Conservation (phyloP, 805 yeast species). For the Metschnikowia noctiluminum region DNA sequence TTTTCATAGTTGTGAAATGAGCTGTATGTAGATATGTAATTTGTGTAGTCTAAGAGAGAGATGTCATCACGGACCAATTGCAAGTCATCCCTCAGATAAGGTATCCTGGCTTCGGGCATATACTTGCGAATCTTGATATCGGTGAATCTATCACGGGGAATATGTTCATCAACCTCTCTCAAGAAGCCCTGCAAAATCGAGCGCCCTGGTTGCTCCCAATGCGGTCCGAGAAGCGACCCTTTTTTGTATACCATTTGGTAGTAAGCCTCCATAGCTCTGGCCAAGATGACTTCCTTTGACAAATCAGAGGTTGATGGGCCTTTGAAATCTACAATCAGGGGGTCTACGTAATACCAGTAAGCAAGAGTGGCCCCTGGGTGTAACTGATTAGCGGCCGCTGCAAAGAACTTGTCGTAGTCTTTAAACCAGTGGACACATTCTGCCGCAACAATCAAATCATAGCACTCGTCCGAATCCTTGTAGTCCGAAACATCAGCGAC, state of each 20-base stretch:
- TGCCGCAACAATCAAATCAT: constrained; percentile 19
- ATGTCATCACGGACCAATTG: constrained; percentile 29
- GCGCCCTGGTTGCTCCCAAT: constrained; percentile 89
- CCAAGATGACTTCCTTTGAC: constrained; percentile 15
- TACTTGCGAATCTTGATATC: constrained; percentile 33
- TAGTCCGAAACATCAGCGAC: constrained; percentile 34
- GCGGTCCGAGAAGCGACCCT: constrained; percentile 52
- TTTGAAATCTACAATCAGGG: constrained; percentile 28
- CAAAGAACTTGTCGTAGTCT: constrained; percentile 15
- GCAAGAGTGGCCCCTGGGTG: constrained; percentile 20
- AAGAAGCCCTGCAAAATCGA: constrained; percentile 44
- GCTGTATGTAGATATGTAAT: constrained; percentile 69
- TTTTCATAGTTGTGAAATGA: constrained; percentile 57
- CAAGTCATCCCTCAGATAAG: constrained; percentile 24
- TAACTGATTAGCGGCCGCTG: constrained; percentile 11
- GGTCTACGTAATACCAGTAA: constrained; percentile 24
- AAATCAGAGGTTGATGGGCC: constrained; percentile 18
- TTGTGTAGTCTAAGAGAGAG: constrained; percentile 44
- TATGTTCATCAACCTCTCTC: constrained; percentile 37
- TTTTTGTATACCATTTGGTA: constrained; percentile 40
- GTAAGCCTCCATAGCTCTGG: constrained; percentile 28
- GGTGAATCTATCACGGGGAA: constrained; percentile 40
- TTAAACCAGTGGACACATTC: constrained; percentile 22
- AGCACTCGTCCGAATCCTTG: constrained; percentile 17
- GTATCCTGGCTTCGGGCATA: constrained; percentile 15